Percentiles rank a stretch among this genome's conserved stretches.
phyloP scores from a whole-genome alignment of 2,329 filamentous ascomycete species.

The Emydomyces testavorans region DNA sequence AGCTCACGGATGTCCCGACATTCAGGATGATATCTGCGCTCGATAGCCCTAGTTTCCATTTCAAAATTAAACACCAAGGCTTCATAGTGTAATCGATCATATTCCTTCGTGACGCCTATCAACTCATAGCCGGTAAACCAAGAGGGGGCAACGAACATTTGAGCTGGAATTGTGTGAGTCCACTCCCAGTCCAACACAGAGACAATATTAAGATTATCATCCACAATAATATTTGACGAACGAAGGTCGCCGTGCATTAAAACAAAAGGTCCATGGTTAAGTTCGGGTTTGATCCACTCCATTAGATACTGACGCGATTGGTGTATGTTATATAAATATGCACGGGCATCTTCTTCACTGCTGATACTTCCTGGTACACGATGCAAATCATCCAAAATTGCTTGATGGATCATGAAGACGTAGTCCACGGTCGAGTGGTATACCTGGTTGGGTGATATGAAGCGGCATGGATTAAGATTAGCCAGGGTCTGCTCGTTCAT shows the following conservation, averaged over 20 bases:
- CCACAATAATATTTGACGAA: constrained; percentile 9
- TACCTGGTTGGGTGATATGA: constrained; percentile 1
- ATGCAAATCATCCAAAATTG: constrained; percentile 12
- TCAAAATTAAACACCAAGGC: neutral
- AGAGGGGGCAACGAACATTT: constrained; percentile 10
- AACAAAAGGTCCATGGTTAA: constrained; percentile 13
- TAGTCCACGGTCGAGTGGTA: constrained; percentile 12
- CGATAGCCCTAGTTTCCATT: neutral
- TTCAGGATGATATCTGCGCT: neutral
- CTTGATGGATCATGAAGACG: constrained; percentile 1
- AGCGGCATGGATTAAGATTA: neutral
- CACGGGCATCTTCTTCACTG: constrained; percentile 12
- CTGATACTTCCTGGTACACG: constrained; percentile 4
- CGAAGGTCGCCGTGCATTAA: constrained; percentile 13
- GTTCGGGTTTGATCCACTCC: constrained; percentile 11
- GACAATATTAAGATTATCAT: constrained; percentile 11
- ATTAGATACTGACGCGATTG: constrained; percentile 5
- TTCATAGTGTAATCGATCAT: neutral
- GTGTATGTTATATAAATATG: constrained; percentile 9
- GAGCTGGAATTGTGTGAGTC: constrained; percentile 8
- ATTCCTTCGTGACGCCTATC: neutral
- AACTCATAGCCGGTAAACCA: constrained; percentile 1
- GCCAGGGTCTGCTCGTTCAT: constrained; percentile 10
- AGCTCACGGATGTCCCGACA: neutral
- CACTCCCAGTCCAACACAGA: constrained; percentile 12